phyloP scores from a whole-genome alignment of 2,329 filamentous ascomycete genomes.

The Onygenales sp. region DNA sequence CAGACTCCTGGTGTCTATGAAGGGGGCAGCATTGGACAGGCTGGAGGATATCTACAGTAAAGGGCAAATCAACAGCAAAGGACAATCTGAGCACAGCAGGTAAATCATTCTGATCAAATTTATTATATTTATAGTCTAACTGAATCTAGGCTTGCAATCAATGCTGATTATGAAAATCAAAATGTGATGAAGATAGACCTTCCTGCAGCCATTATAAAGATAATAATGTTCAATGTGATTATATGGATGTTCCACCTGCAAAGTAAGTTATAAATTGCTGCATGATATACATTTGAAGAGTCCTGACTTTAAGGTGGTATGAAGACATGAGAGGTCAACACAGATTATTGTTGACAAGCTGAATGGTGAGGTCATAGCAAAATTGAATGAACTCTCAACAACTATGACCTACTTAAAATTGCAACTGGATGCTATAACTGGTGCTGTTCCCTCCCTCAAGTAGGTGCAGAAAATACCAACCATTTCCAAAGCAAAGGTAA shows the following conservation, averaged over 20 bases:
- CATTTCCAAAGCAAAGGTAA: neutral
- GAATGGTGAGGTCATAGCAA: conserved; percentile 5
- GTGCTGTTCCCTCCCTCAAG: neutral
- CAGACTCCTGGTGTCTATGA: conserved; percentile 24
- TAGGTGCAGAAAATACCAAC: neutral
- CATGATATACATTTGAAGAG: neutral
- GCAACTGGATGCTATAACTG: neutral
- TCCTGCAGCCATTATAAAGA: conserved; percentile 80
- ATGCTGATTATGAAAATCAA: conserved; percentile 78
- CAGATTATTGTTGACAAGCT: conserved; percentile 28
- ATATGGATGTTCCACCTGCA: conserved; percentile 82
- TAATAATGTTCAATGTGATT: conserved; percentile 73
- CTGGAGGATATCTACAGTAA: conserved; percentile 8
- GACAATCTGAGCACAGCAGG: conserved; percentile 31
- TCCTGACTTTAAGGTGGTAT: neutral
- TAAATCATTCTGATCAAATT: conserved; percentile 10
- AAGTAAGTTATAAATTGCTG: conserved; percentile 52
- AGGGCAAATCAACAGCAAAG: conserved; percentile 26
- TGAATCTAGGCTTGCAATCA: conserved; percentile 72
- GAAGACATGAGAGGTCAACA: conserved; percentile 32
- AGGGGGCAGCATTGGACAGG: conserved; percentile 15
- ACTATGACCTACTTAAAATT: conserved; percentile 1
- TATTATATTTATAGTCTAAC: conserved; percentile 2
- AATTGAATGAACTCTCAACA: conserved; percentile 1
- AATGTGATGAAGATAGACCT: conserved; percentile 79